Conservation (phyloP, 1,284 basidiomycete species). For the Volvariella volvacea region DNA sequence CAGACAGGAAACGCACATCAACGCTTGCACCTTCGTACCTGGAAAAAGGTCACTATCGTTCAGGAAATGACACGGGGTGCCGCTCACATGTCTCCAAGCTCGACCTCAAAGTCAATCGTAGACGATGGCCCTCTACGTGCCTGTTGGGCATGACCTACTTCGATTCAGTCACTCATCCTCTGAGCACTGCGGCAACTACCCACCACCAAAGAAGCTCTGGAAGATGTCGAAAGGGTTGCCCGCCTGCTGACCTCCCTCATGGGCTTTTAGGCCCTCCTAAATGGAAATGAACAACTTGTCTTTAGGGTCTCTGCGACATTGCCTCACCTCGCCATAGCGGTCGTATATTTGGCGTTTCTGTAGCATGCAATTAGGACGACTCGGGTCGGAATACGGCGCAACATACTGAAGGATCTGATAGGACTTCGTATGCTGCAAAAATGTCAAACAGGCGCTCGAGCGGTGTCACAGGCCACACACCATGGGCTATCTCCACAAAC, state of each 20-base stretch:
- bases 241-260: constrained; percentile 68
- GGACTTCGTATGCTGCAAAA: constrained; percentile 80
- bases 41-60: constrained; percentile 9
- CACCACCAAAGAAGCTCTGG: constrained; percentile 81
- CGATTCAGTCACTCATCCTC: constrained; percentile 2
- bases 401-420: constrained; percentile 73
- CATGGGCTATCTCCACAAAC: constrained; percentile 86
- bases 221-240: constrained; percentile 95
- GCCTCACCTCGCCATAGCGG: constrained; percentile 73
- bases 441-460: background rate
- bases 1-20: constrained; percentile 48
- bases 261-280: constrained; percentile 82
- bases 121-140: constrained; percentile 78
- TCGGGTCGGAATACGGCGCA: background rate
- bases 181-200: constrained; percentile 18
- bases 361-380: background rate
- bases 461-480: constrained; percentile 32
- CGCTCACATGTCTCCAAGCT: constrained; percentile 73
- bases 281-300: background rate
- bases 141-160: constrained; percentile 49
- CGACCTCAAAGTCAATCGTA: constrained; percentile 83
- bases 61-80: constrained; percentile 8
- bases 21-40: constrained; percentile 76
- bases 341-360: constrained; percentile 92
- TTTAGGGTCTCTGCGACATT: background rate